Evolutionary conservation across 1,139 yeast genomes (phyloP).

Genomic region (Arxiozyma slooffiae): DNA sequence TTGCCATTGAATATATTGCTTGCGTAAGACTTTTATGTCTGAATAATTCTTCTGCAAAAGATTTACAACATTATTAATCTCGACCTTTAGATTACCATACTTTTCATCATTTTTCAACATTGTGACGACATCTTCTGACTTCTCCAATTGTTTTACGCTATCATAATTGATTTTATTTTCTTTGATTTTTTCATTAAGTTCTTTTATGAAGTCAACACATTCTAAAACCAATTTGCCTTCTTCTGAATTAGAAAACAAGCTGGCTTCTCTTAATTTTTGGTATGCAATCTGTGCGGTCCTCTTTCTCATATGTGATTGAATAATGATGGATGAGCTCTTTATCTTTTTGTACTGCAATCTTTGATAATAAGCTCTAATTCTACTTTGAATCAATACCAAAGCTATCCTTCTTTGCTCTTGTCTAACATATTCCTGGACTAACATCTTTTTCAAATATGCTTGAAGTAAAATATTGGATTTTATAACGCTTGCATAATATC

Average conservation of each 20-base stretch:
- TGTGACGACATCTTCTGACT: background rate
- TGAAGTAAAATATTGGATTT: slow-evolving; percentile 53
- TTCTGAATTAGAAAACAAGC: slow-evolving; percentile 1
- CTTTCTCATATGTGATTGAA: slow-evolving; percentile 72
- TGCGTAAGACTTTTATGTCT: slow-evolving; percentile 3
- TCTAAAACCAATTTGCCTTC: slow-evolving; percentile 4
- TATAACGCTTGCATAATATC: slow-evolving; percentile 36
- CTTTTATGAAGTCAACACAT: slow-evolving; percentile 4
- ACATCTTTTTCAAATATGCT: slow-evolving; percentile 55
- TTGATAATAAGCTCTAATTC: slow-evolving; percentile 20
- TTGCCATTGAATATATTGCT: slow-evolving; percentile 2
- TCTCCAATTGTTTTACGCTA: slow-evolving; percentile 3
- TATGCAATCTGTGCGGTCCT: slow-evolving; percentile 41
- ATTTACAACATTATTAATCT: background rate
- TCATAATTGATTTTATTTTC: slow-evolving; percentile 4
- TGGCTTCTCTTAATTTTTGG: slow-evolving; percentile 1
- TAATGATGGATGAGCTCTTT: slow-evolving; percentile 46
- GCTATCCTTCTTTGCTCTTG: slow-evolving; percentile 47
- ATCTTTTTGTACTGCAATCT: slow-evolving; percentile 11
- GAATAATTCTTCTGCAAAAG: slow-evolving; percentile 1
- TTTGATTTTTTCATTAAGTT: slow-evolving; percentile 1
- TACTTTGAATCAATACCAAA: slow-evolving; percentile 55
- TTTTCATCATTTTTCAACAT: background rate
- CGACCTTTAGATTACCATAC: background rate
- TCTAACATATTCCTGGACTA: slow-evolving; percentile 43